Evolutionary conservation across 192 early-diverging fungal species (phyloP).

Genomic region (Coemansia sp.): DNA sequence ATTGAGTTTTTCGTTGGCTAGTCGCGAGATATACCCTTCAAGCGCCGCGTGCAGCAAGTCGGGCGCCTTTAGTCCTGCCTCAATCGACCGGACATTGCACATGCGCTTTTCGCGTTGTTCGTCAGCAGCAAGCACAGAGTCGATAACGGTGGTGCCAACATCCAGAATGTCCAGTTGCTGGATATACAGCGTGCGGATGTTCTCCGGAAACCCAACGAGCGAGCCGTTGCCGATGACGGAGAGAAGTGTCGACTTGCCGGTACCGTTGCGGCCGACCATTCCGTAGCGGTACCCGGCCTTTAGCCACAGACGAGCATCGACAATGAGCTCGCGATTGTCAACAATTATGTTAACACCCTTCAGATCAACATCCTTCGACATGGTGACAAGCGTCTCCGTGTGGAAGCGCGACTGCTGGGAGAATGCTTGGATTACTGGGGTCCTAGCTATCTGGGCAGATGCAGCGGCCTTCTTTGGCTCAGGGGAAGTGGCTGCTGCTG

Average conservation of each 20-base stretch:
- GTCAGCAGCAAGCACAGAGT: conserved; percentile 67
- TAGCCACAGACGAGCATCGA: conserved; percentile 74
- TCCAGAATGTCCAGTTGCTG: conserved; percentile 72
- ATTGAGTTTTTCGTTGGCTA: conserved; percentile 41
- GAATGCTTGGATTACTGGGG: conserved; percentile 62
- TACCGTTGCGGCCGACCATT: conserved; percentile 93
- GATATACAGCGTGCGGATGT: conserved; percentile 78
- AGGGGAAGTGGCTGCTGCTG: conserved; percentile 3
- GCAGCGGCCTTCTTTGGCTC: conserved; percentile 22
- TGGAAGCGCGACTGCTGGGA: conserved; percentile 87
- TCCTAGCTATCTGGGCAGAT: conserved; percentile 30
- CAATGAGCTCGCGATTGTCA: conserved; percentile 66
- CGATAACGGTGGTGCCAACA: conserved; percentile 58
- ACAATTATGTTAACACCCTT: conserved; percentile 77
- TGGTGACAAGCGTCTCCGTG: conserved; percentile 72
- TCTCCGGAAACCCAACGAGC: conserved; percentile 80
- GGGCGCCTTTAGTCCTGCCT: conserved; percentile 44
- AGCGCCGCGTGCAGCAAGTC: conserved; percentile 32
- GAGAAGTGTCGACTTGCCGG: conserved; percentile 92
- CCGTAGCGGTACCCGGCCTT: conserved; percentile 74
- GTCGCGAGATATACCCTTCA: conserved; percentile 49
- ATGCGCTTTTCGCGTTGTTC: conserved; percentile 57
- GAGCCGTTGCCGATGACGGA: conserved; percentile 87
- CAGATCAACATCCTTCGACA: conserved; percentile 79
- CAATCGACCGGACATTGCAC: conserved; percentile 51